Base-by-base conservation (phyloP, 345 rosid genomes). In the Pistacia integerrima region DNA sequence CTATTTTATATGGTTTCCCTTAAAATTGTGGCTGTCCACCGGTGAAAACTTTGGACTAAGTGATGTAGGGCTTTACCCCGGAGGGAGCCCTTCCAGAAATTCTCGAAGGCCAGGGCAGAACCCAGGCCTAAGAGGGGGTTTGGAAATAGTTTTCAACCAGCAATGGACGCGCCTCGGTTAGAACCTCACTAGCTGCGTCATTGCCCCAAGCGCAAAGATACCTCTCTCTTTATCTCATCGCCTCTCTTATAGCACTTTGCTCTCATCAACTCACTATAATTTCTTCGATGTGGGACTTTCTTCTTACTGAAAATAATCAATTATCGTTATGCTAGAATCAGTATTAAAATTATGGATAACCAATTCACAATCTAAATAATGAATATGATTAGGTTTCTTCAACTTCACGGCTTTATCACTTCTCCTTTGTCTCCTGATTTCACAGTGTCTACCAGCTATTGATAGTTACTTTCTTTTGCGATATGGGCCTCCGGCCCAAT, bases 141-240 rank as follows among this genome's bases (percentile, higher is more conserved):
- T 74, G 87, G 85, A 82, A 79, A 82, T 82, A 82, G 87, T 82
- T 81, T 81, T 84, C 87, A 84, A 84, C 85, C 85, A 81, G 85
- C 85, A 82, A 82, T 81, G 54, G 83, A 82, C 82, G 82, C 76
- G 74, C 85, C 85, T 84, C 83, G 70, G 80, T 79, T 71, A 79
- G 67, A 8, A 85, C 78, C 83, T 79, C 87, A 82, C 68, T 20
- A 75, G 80, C 87, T 82, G 85, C 84, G 80, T 79, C 85, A 79
- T 80, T 82, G 82, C 82, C 79, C 79, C 79, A 78, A 78, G 82
- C 77, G 82, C 79, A 78, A 74, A 82, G 77, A 82, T 82, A 0
- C 52, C 6, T 12, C 0, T 16, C 44, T 9, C 0, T 62, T 25
- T 25, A 25, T 25, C 18, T 54, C 17, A 54, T 5, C 57, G 7